Conservation (phyloP, 371 early-diverging fungal genomes). For the Saksenaea oblongispora region DNA sequence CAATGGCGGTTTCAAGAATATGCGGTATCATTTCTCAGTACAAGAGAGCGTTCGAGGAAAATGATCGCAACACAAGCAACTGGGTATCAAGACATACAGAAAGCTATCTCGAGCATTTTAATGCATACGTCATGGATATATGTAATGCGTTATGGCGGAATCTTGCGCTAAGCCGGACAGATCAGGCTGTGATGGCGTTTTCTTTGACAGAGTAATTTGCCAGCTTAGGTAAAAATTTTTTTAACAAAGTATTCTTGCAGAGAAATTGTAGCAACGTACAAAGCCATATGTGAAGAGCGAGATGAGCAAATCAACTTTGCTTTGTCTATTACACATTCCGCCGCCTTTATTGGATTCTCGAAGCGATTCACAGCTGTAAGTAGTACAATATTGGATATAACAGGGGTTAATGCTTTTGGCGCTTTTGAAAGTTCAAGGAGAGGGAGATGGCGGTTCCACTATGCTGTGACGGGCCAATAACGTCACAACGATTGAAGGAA, state of each 20-base stretch:
- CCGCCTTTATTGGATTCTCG: slow-evolving; percentile 43
- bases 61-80: slow-evolving; percentile 28
- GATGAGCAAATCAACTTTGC: slow-evolving; percentile 31
- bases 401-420: background rate
- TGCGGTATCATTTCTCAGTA: slow-evolving; percentile 58
- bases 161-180: slow-evolving; percentile 37
- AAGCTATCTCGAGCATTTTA: slow-evolving; percentile 55
- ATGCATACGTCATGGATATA: slow-evolving; percentile 59
- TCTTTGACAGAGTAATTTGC: slow-evolving; percentile 41
- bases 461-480: slow-evolving; percentile 26
- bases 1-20: slow-evolving; percentile 56
- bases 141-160: slow-evolving; percentile 61
- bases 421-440: slow-evolving; percentile 11
- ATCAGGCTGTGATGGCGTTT: slow-evolving; percentile 42
- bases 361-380: slow-evolving; percentile 43
- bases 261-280: slow-evolving; percentile 25
- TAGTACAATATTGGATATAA: background rate
- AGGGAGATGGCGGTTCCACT: background rate
- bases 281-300: slow-evolving; percentile 32
- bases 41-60: slow-evolving; percentile 42
- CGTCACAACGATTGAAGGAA: slow-evolving; percentile 15
- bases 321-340: slow-evolving; percentile 52
- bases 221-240: background rate
- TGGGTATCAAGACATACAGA: slow-evolving; percentile 40
- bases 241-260: slow-evolving; percentile 14